phyloP scores from a whole-genome alignment of 169 alveolate species.

The Amoebophrya sp. region DNA sequence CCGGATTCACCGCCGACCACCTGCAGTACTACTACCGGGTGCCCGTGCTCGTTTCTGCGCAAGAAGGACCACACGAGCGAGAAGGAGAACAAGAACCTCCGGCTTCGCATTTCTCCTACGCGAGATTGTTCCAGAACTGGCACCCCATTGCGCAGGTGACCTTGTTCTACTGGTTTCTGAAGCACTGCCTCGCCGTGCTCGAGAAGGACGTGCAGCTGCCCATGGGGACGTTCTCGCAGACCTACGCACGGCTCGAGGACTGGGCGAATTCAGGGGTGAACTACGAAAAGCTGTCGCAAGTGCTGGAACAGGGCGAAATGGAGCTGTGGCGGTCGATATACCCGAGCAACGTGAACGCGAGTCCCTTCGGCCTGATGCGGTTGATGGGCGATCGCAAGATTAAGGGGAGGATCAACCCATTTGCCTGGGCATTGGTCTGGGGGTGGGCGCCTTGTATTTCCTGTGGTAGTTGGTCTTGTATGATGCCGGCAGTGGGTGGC shows the following conservation, averaged over 20 bases:
- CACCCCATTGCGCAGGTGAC: background rate
- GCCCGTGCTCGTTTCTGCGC: too few relatives aligned
- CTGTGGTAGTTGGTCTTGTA: too few relatives aligned
- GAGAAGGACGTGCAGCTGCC: background rate
- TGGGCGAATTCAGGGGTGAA: background rate
- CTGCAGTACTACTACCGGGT: too few relatives aligned
- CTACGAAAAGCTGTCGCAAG: background rate
- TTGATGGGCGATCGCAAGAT: background rate
- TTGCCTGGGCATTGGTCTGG: too few relatives aligned
- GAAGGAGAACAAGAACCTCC: too few relatives aligned
- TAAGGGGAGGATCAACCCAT: too few relatives aligned
- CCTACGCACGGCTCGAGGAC: background rate
- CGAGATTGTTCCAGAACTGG: background rate
- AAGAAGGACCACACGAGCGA: too few relatives aligned
- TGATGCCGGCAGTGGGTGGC: too few relatives aligned
- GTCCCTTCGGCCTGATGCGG: background rate
- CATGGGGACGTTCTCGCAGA: background rate
- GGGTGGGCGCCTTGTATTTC: too few relatives aligned
- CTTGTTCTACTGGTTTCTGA: background rate
- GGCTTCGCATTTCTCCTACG: too few relatives aligned
- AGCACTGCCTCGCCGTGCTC: background rate
- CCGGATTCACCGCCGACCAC: too few relatives aligned
- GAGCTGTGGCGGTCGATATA: background rate
- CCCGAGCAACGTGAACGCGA: background rate
- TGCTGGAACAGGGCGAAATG: background rate